Evolutionary conservation across 2,329 filamentous ascomycete species (phyloP).

Genomic region (Fusarium humuli): DNA sequence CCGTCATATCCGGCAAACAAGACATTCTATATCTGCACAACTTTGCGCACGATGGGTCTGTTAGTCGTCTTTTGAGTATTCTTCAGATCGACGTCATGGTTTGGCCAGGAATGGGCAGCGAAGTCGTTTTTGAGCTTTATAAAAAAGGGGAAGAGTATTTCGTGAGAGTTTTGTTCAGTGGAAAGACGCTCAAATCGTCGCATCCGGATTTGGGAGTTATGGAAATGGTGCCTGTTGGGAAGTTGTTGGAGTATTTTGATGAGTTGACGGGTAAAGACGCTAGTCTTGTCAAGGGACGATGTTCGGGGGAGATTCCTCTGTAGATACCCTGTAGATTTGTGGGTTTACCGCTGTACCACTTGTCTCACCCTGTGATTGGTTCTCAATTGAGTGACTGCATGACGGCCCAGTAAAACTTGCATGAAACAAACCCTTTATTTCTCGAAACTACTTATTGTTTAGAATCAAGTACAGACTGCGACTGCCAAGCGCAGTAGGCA

Average conservation of each 20-base stretch:
- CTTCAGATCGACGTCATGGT: conserved; percentile 78
- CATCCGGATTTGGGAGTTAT: conserved; percentile 75
- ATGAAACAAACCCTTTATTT: background rate
- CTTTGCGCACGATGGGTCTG: conserved; percentile 81
- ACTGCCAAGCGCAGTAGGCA: background rate
- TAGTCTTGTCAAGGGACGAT: conserved; percentile 55
- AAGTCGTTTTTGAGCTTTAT: conserved; percentile 81
- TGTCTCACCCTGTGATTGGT: background rate
- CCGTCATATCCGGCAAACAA: conserved; percentile 56
- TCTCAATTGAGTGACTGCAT: background rate
- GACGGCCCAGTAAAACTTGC: background rate
- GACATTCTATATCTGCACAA: conserved; percentile 74
- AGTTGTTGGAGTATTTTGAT: conserved; percentile 76
- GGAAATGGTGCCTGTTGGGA: conserved; percentile 76
- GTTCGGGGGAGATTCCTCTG: conserved; percentile 26
- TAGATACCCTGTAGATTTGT: background rate
- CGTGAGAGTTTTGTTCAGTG: conserved; percentile 78
- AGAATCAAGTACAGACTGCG: background rate
- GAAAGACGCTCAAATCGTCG: conserved; percentile 73
- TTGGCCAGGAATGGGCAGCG: conserved; percentile 85
- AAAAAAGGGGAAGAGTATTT: conserved; percentile 59
- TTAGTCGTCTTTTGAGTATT: conserved; percentile 74
- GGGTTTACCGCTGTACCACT: background rate
- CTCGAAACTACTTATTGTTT: background rate
- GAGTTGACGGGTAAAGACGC: conserved; percentile 70